Percentiles rank a stretch among this genome's conserved stretches.
These are phyloP conservation scores for Penicillium crustosum DNA, from an alignment of 2,329 filamentous ascomycete species.

Conservation along the genomic window DNA sequence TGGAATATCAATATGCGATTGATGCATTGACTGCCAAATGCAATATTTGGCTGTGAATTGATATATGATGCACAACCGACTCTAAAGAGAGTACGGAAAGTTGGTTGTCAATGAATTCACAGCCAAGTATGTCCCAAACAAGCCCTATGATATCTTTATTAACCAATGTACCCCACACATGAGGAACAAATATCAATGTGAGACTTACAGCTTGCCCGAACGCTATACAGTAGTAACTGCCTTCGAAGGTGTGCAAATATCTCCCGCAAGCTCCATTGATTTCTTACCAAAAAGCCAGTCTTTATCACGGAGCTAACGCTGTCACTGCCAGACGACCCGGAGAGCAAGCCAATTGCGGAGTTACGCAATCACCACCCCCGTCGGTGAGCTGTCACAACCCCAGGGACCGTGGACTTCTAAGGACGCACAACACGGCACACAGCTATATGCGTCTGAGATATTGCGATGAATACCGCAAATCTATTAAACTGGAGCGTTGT, in stretches of 20 bases:
- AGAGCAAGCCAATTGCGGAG: neutral
- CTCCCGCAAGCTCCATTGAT: neutral
- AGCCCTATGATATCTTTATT: constrained; percentile 1
- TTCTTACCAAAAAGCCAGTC: neutral
- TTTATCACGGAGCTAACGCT: neutral
- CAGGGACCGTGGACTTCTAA: neutral
- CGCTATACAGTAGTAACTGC: neutral
- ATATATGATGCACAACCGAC: neutral
- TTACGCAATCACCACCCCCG: neutral
- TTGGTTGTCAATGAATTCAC: neutral
- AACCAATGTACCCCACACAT: neutral
- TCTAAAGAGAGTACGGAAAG: neutral
- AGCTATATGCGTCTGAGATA: neutral
- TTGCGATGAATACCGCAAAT: neutral
- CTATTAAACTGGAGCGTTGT: neutral
- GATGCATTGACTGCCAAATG: neutral
- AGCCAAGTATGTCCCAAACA: neutral
- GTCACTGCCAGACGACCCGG: neutral
- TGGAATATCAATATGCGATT: neutral
- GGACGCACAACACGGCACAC: neutral
- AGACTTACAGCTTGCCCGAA: constrained; percentile 3
- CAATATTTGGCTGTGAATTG: neutral
- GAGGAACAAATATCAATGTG: neutral
- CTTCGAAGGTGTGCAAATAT: neutral
- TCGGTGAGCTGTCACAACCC: neutral